Evolutionary conservation across 164 flowering plant species (phyloP), one percentile per base, ranked within the genome.

Genomic region (Stephania japonica): DNA sequence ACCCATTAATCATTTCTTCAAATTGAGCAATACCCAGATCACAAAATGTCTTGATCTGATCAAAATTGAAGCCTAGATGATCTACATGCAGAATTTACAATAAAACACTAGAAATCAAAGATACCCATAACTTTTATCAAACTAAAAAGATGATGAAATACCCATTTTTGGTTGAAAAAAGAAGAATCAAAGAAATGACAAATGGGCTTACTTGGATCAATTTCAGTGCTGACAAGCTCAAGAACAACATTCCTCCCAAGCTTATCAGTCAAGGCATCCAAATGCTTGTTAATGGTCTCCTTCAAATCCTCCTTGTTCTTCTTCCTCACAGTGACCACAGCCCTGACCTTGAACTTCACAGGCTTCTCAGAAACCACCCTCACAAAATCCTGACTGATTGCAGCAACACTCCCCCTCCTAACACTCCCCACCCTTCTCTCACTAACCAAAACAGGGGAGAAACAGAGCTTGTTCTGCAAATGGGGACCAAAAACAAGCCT

Each of bases 231-330:
- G 49, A 91, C 47, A 69, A 94, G 97, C 80, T 90, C 79, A 26
- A 94, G 72, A 65, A 84, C 87, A 47, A 94, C 90, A 82, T 92
- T 94, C 69, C 89, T 79, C 9, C 99, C 99, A 70, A 95, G 80
- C 64, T 73, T 85, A 19, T 93, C 99, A 68, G 96, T 76, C 24
- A 88, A 79, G 83, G 89, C 87, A 83, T 95, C 98, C 78, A 89
- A 79, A 19, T 89, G 90, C 73, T 85, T 93, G 14, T 78, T 82
- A 10, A 95, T 38, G 0, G 90, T 77, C 65, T 91, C 93, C 73
- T 82, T 91, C 6, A 95, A 80, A 77, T 91, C 97, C 77, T 93
- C 96, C 76, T 95, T 90, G 74, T 73, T 79, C 84, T 95, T 95
- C 76, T 85, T 92, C 83, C 88, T 89, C 25, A 94, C 88, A 0